Base-by-base conservation (phyloP, 2,329 filamentous ascomycete species). In the Hortaea werneckii region DNA sequence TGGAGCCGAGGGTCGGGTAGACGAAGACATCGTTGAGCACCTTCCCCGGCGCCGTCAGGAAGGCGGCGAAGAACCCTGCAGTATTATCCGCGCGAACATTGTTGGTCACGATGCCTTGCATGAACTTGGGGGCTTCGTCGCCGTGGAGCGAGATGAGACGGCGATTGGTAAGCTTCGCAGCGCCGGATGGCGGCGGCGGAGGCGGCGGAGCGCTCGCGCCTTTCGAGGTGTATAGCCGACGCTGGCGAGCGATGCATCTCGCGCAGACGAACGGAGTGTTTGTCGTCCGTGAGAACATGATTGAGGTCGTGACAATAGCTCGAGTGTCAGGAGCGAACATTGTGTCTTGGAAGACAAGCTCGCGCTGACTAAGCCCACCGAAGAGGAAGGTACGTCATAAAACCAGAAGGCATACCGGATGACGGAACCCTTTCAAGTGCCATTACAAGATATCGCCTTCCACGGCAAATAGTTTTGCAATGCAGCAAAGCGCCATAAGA, bases 1-100 rank as follows among this genome's bases (percentile, higher is more conserved):
- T 43, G 6, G 62, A 57, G 13, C 60, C 59, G 40, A 67, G 59
- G 52, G 78, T 68, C 0, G 81, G 83, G 71, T 95, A 95, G 41
- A 98, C 74, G 65, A 96, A 94, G 43, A 88, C 84, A 67, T 98
- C 92, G 69, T 90, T 79, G 38, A 95, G 71, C 7, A 98, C 77
- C 47, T 89, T 79, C 37, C 92, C 92, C 30, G 67, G 66, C 6
- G 90, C 87, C 54, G 85, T 94, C 37, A 98, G 73, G 59, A 98
- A 95, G 0, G 82, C 87, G 5, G 83, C 76, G 66, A 94, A 96
- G 63, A 84, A 81, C 4, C 80, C 82, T 0, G 69, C 66, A 3
- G 55, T 58, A 26, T 65, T 65, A 2, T 67, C 51, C 0, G 44
- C 28, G 43, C 78, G 65, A 51, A 87, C 76, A 51, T 82, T 83